Percentiles rank a stretch among this genome's conserved stretches.
phyloP scores from a whole-genome alignment of 305 asterid species.

The Salvia sclarea region DNA sequence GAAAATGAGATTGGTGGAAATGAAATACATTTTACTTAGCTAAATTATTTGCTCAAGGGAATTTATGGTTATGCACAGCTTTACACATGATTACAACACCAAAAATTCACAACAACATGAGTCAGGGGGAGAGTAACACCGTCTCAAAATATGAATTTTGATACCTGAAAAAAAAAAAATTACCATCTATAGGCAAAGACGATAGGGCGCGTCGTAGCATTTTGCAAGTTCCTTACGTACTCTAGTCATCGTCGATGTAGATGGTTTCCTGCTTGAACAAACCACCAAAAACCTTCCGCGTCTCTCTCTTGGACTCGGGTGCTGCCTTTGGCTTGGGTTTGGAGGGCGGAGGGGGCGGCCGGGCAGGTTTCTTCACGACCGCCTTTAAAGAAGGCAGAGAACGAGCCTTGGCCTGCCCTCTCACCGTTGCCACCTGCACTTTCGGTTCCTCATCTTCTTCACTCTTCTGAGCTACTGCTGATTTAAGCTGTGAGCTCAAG shows the following conservation, averaged over 20 bases:
- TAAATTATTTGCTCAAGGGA: slow-evolving; percentile 11
- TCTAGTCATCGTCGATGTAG: slow-evolving; percentile 81
- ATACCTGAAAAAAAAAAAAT: slow-evolving; percentile 22
- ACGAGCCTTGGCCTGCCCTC: slow-evolving; percentile 91
- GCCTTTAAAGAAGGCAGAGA: slow-evolving; percentile 77
- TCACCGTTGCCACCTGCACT: slow-evolving; percentile 70
- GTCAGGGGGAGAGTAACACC: slow-evolving; percentile 11
- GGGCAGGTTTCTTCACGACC: slow-evolving; percentile 47
- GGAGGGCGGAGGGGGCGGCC: slow-evolving; percentile 33
- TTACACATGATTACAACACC: slow-evolving; percentile 28
- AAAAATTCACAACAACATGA: slow-evolving; percentile 19
- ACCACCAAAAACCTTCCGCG: slow-evolving; percentile 84
- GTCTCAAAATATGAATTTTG: slow-evolving; percentile 26
- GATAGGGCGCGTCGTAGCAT: neutral
- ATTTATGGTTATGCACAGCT: slow-evolving; percentile 29
- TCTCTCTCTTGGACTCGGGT: slow-evolving; percentile 55
- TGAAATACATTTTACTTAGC: too few relatives aligned
- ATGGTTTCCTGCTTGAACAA: slow-evolving; percentile 92
- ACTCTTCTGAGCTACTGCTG: slow-evolving; percentile 54
- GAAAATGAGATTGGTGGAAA: neutral
- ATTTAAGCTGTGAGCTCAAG: slow-evolving; percentile 66
- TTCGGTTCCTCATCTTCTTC: slow-evolving; percentile 56
- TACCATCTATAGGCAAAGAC: slow-evolving; percentile 22
- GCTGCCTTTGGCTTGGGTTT: slow-evolving; percentile 48
- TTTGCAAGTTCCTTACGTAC: slow-evolving; percentile 4